A percentile compares a stretch with the other conserved stretches of the same genome.
Evolutionary conservation across 176 grass and related monocot genomes (phyloP).

Genomic region (Pontederia crassipes): DNA sequence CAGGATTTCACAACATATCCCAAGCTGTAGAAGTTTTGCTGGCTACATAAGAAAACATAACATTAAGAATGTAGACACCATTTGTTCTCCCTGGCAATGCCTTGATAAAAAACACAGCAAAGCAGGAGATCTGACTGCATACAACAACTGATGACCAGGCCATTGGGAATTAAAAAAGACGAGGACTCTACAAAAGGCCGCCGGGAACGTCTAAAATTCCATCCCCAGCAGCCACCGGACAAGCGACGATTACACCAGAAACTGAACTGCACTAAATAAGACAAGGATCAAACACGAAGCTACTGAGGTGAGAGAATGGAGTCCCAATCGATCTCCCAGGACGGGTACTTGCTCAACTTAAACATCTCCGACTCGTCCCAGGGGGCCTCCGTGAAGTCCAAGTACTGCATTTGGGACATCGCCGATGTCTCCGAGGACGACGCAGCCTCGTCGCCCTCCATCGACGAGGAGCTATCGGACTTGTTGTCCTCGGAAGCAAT

Average conservation of each 20-base stretch:
- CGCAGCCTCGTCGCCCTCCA: neutral
- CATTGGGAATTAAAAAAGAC: neutral
- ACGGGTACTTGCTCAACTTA: slow-evolving; percentile 66
- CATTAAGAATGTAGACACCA: neutral
- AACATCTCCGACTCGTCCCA: slow-evolving; percentile 74
- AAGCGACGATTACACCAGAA: neutral
- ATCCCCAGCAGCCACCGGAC: neutral
- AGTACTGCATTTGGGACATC: slow-evolving; percentile 22
- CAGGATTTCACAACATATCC: no score
- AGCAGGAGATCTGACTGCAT: neutral
- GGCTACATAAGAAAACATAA: neutral
- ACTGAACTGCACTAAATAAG: neutral
- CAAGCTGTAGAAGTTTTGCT: neutral
- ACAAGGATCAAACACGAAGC: neutral
- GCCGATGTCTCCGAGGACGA: slow-evolving; percentile 3
- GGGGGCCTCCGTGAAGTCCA: slow-evolving; percentile 64
- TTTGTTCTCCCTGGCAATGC: neutral
- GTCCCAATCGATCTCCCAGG: slow-evolving; percentile 96
- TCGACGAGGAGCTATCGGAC: slow-evolving; percentile 13
- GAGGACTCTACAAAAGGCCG: neutral
- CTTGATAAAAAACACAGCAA: neutral
- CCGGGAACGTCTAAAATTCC: slow-evolving; percentile 9
- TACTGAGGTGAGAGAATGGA: slow-evolving; percentile 11
- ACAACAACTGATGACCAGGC: neutral
- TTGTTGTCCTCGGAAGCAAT: slow-evolving; percentile 7